A percentile compares a stretch with the other conserved stretches of the same genome.
phyloP scores from a whole-genome alignment of 83 land plant genomes.

The Diphasiastrum complanatum region DNA sequence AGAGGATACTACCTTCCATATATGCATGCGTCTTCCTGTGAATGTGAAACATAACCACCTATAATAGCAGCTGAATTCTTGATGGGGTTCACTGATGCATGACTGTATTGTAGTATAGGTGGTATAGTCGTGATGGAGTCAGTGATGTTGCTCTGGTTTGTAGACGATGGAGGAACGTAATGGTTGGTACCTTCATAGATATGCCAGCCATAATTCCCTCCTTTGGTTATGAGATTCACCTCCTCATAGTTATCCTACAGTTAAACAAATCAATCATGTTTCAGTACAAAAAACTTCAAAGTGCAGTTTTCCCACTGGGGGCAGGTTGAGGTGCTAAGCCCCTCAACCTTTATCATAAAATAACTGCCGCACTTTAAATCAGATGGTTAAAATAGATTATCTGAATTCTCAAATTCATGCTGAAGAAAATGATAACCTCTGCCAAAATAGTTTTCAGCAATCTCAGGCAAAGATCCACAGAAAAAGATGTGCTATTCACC shows the following conservation, averaged over 20 bases:
- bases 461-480: no score
- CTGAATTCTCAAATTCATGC: no score
- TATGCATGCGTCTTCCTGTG: constrained; percentile 73
- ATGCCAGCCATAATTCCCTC: constrained; percentile 96
- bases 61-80: constrained; percentile 51
- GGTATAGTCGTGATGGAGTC: constrained; percentile 51
- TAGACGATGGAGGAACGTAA: constrained; percentile 31
- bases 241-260: constrained; percentile 73
- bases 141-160: constrained; percentile 56
- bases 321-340: no score
- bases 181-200: constrained; percentile 60
- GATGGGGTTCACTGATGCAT: constrained; percentile 36
- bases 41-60: constrained; percentile 81
- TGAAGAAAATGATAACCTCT: no score
- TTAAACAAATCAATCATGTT: no score
- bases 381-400: no score
- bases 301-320: no score
- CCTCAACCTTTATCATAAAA: no score
- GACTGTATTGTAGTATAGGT: constrained; percentile 70
- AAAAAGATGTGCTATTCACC: no score
- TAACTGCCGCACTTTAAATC: no score
- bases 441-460: no score
- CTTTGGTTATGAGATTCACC: constrained; percentile 73
- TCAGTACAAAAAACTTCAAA: neutral
- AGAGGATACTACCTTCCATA: constrained; percentile 65